Percentiles rank a stretch among this genome's conserved stretches.
Evolutionary conservation across 805 yeast species (phyloP).

Genomic region (Candida chauliodis): DNA sequence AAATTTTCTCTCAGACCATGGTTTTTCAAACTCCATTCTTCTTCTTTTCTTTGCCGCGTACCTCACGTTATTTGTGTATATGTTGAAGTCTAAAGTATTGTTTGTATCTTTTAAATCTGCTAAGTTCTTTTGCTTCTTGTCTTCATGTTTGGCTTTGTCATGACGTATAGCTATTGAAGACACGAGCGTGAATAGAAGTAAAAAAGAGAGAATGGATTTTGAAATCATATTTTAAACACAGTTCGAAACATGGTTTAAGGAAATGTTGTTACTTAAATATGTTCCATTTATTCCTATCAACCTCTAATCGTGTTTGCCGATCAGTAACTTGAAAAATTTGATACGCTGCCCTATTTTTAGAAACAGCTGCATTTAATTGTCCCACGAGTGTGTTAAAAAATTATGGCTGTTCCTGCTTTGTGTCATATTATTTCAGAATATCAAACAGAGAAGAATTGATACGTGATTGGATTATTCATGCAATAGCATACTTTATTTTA

Average conservation of each 20-base stretch:
- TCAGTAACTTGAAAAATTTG: no score
- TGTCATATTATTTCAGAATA: neutral
- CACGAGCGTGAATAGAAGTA: neutral
- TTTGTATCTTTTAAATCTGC: neutral
- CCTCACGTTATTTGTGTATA: conserved; percentile 7
- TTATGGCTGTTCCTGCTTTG: conserved; percentile 1
- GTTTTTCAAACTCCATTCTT: conserved; percentile 1
- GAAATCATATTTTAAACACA: neutral
- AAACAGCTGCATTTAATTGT: neutral
- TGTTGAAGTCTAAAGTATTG: conserved; percentile 1
- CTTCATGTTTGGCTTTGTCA: neutral
- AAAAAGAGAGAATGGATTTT: neutral
- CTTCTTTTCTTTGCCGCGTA: neutral
- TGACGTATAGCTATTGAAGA: neutral
- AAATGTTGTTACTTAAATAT: no score
- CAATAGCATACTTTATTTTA: no score
- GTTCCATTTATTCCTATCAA: no score
- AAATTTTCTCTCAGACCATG: conserved; percentile 9
- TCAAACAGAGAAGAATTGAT: no score
- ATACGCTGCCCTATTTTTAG: neutral
- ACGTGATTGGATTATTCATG: no score
- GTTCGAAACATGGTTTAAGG: no score
- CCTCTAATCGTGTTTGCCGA: no score
- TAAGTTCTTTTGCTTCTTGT: neutral
- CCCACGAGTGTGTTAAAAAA: neutral